Evolutionary conservation across 2,329 filamentous ascomycete species (phyloP).

Genomic region (Cordyceps farinosa): DNA sequence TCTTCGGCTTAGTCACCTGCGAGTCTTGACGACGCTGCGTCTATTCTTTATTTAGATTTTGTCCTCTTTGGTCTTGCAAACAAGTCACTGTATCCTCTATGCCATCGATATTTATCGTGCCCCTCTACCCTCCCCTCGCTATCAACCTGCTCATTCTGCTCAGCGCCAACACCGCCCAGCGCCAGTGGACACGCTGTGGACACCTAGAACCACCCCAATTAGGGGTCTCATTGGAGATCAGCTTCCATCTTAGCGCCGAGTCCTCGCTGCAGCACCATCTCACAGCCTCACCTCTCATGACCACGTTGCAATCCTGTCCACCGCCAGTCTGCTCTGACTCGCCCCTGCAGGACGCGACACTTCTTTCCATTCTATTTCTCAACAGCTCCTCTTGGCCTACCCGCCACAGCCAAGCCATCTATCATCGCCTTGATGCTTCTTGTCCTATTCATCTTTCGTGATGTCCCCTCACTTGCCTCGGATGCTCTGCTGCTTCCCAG

Average conservation of each 20-base stretch:
- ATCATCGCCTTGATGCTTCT: too few relatives aligned
- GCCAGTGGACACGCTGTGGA: too few relatives aligned
- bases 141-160: not conserved
- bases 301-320: not conserved
- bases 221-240: too few relatives aligned
- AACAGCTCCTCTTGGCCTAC: not conserved
- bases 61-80: not conserved
- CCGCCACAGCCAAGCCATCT: not conserved
- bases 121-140: not conserved
- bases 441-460: not conserved
- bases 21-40: not conserved
- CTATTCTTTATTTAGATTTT: not conserved
- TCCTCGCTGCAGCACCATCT: too few relatives aligned
- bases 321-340: not conserved
- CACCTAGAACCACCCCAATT: too few relatives aligned
- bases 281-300: not conserved
- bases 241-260: too few relatives aligned
- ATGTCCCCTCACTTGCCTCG: conserved; percentile 10
- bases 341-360: not conserved
- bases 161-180: too few relatives aligned
- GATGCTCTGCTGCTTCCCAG: conserved; percentile 1
- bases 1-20: conserved; percentile 7
- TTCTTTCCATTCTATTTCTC: not conserved
- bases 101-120: not conserved
- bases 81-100: not conserved